Evolutionary conservation across 306 rosid species (phyloP), one percentile per base, ranked within the genome.

Genomic region (Bauhinia variegata): DNA sequence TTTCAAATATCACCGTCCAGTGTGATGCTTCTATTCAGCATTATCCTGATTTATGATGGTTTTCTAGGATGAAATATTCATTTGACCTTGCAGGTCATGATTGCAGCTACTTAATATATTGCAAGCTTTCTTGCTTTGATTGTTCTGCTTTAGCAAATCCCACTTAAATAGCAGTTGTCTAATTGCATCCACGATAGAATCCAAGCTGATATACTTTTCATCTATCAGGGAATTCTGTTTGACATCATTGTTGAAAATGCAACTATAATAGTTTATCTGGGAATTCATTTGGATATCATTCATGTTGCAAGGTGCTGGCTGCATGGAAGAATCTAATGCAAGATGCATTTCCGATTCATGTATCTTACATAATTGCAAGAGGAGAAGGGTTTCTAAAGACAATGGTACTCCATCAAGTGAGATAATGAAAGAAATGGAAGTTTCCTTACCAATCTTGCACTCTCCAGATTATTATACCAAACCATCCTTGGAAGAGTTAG

Each of bases 401-500:
- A 36, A 18, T 37, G 17, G 59, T 61, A 57, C 59, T 72, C 61
- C 76, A 6, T 63, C 63, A 14, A 60, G 28, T 36, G 63, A 58
- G 70, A 55, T 37, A 37, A 81, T 79, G 81, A 59, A 78, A 34
- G 67, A 68, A 49, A 49, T 48, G 47, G 85, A 51, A 73, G 75
- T 63, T 72, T 74, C 57, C 52, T 72, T 89, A 11, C 98, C 97
- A 8, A 65, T 60, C 3, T 74, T 89, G 60, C 65, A 33, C 16
- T 82, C 77, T 0, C 69, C 78, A 2, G 91, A 73, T 67, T 93
- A 89, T 75, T 89, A 81, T 36, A 76, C 65, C 23, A 73, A 71
- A 65, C 97, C 97, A 11, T 84, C 87, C 54, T 69, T 86, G 57
- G 47, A 84, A 67, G 96, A 90, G 65, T 72, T 90, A 75, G 69